Base-by-base conservation (phyloP, 441 rosid species). In the Bocquillonia castaneifolia region DNA sequence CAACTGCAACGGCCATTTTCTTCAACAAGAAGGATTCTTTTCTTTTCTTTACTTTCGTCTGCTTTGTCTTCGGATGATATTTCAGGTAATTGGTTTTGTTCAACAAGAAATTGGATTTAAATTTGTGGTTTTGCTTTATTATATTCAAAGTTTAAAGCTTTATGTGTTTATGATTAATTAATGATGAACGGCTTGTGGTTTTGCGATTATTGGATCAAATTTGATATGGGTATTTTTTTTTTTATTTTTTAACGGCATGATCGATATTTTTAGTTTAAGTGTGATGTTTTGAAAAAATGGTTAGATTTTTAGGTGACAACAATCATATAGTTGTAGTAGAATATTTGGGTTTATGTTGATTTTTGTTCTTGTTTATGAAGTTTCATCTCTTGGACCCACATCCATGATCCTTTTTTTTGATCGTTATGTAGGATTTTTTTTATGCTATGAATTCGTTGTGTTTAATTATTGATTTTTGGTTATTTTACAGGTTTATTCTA, bases 401-500 rank as follows among this genome's bases (percentile, higher is more conserved):
- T 47, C 17, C 29, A 44, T 50, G 37, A 28, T 51, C n/a, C 42
- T 51, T 7, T 39, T 51, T 69, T 37, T 9, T 13, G 2, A 0
- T 13, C n/a, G 23, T 28, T 3, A 10, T 25, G 1, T 34, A 15
- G 23, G 23, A 2, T 26, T 47, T 57, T 23, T 13, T 44, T 47
- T 48, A 28, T 54, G 2, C 22, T 23, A 10, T 8, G 42, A 70
- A 13, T 32, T 42, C 28, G 42, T 55, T 9, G 23, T 29, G 9
- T 34, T 48, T 25, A 37, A 25, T 25, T 22, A 31, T 28, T 75
- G 53, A 1, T 47, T 34, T 47, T 17, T 69, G 59, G 51, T 63
- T 31, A 28, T 44, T 64, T 79, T 62, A 2, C 66, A 53, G 77
- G 57, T 75, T 28, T 29, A 28, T 51, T 67, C 26, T 15, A 45